Evolutionary conservation across 495 filamentous ascomycete species (phyloP), one percentile per base, ranked within the genome.

Genomic region (Tuber melanosporum): DNA sequence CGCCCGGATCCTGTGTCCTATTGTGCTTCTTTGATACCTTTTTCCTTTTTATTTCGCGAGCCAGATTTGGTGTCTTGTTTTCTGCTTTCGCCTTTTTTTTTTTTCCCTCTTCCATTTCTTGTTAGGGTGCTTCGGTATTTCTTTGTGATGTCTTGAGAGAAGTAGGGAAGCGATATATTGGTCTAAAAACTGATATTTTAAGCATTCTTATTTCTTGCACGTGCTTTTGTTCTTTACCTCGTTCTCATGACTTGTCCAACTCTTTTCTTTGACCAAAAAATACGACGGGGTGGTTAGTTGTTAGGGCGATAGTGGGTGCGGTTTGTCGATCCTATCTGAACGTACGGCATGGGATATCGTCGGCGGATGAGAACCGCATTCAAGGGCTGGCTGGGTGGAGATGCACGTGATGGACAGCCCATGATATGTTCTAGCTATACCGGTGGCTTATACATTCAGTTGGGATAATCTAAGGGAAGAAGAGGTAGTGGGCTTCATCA

Each of bases 1-100:
- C 71, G 46, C 72, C 78, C 57, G 77, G 78, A 57, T 66, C 76
- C 72, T 71, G 7, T 43, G 7, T 43, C 74, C 74, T 49, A 72
- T 80, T 80, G 71, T 47, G 69, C 72, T 46, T 42, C 77, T 77
- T 81, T 74, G 42, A 74, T 80, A 76, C 79, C 79, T 72, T 72
- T 80, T 80, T 73, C 77, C 73, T 76, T 76, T 76, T 79, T 73
- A 75, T 75, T 15, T 72, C 45, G 72, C 72, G 69, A 73, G 41
- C 78, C 73, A 79, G 72, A 78, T 66, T 71, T 78, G 47, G 49
- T 49, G 39, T n/a, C 42, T 45, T 74, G 43, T 47, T 66, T 76
- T 32, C 10, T 46, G 49, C 26, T 74, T 77, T 43, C 71, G 49
- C 71, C 26, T 71, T 73, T 69, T 72, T 39, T 42, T 71, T 62